Base-by-base conservation (phyloP, 1,284 basidiomycete species). In the Cutaneotrichosporon sp. region DNA sequence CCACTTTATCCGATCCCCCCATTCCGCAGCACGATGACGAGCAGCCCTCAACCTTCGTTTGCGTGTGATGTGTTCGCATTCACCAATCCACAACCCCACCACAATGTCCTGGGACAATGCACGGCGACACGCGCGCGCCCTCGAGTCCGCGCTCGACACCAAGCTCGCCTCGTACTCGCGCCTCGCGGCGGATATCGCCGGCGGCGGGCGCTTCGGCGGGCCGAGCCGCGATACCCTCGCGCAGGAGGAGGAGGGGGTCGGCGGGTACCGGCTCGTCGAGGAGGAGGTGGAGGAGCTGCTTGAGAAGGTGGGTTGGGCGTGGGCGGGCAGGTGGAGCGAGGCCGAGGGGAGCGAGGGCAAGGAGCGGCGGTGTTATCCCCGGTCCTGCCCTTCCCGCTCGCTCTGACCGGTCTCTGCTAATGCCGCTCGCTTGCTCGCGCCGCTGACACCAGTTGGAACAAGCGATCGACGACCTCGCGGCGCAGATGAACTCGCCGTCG, bases 81-180 rank as follows among this genome's bases (percentile, higher is more conserved):
- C n/a, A n/a, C n/a, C n/a, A n/a, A 38, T 42, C 38, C 13, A 42
- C 45, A 27, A 56, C 33, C n/a, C 14, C 42, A 25, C 9, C 54
- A 62, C 47, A 25, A 72, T 71, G 72, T 65, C 75, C 45, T 82
- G 81, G 81, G 81, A 82, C 55, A 77, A 79, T n/a, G 72, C 80
- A 0, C 89, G 94, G 71, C 83, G 91, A 65, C 91, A 95, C 80
- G 92, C 91, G 76, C 84, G 93, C 69, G 93, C 92, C 8, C 86
- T 97, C 33, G 93, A 97, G 78, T 89, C 91, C 46, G 85, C 93
- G 27, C 89, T 97, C 68, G 92, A 97, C 76, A 83, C 90, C 36
- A 94, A 97, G 77, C 84, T 98, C 22, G 91, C 91, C 0, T 84
- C 90, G 8, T 98, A 97, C 79, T 88, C 91, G 24, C 89, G 90